Evolutionary conservation across 2,329 filamentous ascomycete species (phyloP).

Genomic region (Sarocladium oryzae): DNA sequence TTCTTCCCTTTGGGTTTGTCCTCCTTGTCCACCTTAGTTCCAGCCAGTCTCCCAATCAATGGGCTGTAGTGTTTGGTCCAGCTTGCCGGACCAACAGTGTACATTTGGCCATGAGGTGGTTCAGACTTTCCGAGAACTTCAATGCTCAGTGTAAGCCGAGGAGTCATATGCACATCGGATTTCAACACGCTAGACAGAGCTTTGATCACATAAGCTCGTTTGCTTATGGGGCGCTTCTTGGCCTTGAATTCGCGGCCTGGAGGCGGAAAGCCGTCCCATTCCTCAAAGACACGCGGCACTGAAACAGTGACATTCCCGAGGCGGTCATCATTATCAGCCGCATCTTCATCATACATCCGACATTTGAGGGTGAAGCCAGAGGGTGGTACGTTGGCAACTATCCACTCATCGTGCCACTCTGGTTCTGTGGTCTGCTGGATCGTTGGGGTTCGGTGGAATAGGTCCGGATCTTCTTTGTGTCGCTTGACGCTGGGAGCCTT

Average conservation of each 20-base stretch:
- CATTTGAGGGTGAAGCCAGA: conserved; percentile 80
- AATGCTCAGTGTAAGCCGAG: conserved; percentile 65
- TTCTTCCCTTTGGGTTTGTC: conserved; percentile 30
- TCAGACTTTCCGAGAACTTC: conserved; percentile 72
- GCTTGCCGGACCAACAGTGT: conserved; percentile 68
- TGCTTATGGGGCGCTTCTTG: conserved; percentile 80
- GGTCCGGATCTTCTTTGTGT: conserved; percentile 78
- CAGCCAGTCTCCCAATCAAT: conserved; percentile 75
- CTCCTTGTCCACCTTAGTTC: conserved; percentile 60
- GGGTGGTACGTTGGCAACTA: conserved; percentile 77
- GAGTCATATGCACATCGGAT: conserved; percentile 59
- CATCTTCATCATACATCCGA: conserved; percentile 84
- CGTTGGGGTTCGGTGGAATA: conserved; percentile 71
- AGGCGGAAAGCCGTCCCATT: conserved; percentile 63
- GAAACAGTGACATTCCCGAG: conserved; percentile 78
- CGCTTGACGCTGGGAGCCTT: conserved; percentile 62
- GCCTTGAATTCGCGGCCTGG: conserved; percentile 56
- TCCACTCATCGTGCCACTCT: conserved; percentile 78
- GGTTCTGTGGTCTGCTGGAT: conserved; percentile 67
- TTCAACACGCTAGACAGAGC: conserved; percentile 58
- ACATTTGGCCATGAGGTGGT: conserved; percentile 61
- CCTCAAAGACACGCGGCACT: conserved; percentile 51
- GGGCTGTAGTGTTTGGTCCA: conserved; percentile 86
- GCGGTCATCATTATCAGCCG: conserved; percentile 76
- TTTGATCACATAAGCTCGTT: conserved; percentile 74